These are phyloP conservation scores for Ceratocystis smalleyi DNA, from an alignment of 2,329 filamentous ascomycete species.

Conservation along the genomic window DNA sequence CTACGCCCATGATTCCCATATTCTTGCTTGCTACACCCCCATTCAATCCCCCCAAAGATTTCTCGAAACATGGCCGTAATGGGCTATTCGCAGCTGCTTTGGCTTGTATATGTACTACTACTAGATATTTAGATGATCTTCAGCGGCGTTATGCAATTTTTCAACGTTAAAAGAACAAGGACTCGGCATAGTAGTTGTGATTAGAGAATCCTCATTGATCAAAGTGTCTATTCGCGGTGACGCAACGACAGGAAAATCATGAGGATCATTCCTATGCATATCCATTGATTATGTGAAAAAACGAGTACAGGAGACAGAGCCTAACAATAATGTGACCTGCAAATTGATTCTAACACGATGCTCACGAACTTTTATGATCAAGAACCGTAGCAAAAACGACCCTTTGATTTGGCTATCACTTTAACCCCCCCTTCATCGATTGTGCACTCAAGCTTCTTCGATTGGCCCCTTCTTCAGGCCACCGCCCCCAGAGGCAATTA, in stretches of 20 bases:
- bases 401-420: not conserved
- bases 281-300: constrained; percentile 3
- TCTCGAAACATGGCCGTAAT: not conserved
- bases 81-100: not conserved
- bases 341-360: not conserved
- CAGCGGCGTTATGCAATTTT: not conserved
- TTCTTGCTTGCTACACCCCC: not conserved
- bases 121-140: constrained; percentile 13
- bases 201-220: not conserved
- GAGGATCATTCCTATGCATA: not conserved
- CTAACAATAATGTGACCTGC: not conserved
- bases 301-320: not conserved
- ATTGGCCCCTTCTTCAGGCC: constrained; percentile 42
- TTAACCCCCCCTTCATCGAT: not conserved
- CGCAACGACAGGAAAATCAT: not conserved
- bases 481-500: constrained; percentile 56
- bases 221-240: not conserved
- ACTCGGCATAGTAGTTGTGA: not conserved
- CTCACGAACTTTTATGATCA: constrained; percentile 2
- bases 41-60: not conserved
- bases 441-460: constrained; percentile 37
- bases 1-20: not conserved
- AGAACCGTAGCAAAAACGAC: constrained; percentile 1
- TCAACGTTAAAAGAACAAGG: not conserved
- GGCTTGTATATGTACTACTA: constrained; percentile 16